A percentile compares a stretch with the other conserved stretches of the same genome.
Conservation (phyloP, 805 yeast genomes). For the Ogataea ramenticola region DNA sequence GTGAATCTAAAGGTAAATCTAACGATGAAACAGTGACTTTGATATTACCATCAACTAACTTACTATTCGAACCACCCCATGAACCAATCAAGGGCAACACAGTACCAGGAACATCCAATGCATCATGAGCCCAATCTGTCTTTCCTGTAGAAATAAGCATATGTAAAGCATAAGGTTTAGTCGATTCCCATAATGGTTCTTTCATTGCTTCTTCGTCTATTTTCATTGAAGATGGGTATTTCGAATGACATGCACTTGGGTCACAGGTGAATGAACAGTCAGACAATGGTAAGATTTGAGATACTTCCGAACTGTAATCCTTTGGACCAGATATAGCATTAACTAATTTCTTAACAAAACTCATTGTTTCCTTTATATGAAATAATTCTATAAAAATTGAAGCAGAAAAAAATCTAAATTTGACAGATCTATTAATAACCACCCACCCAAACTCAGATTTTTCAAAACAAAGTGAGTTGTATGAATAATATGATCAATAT, state of each 20-base stretch:
- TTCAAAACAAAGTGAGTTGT: too few relatives aligned
- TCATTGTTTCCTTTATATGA: too few relatives aligned
- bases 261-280: conserved; percentile 48
- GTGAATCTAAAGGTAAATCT: conserved; percentile 42
- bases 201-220: conserved; percentile 25
- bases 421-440: too few relatives aligned
- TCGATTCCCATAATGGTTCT: conserved; percentile 57
- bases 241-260: conserved; percentile 28
- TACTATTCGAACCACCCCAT: conserved; percentile 18
- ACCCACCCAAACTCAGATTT: too few relatives aligned
- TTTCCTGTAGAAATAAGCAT: conserved; percentile 78
- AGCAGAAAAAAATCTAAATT: too few relatives aligned
- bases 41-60: conserved; percentile 25
- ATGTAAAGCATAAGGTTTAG: conserved; percentile 64
- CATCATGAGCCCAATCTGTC: conserved; percentile 78
- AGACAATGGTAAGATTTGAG: conserved; percentile 35
- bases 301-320: conserved; percentile 21
- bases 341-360: conserved; percentile 11
- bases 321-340: not conserved
- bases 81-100: conserved; percentile 16
- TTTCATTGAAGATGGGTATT: conserved; percentile 44
- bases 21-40: conserved; percentile 42
- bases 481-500: too few relatives aligned
- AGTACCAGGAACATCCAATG: conserved; percentile 34
- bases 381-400: too few relatives aligned